Base-by-base conservation (phyloP, 2,329 filamentous ascomycete species). In the Ophiostoma piceae region DNA sequence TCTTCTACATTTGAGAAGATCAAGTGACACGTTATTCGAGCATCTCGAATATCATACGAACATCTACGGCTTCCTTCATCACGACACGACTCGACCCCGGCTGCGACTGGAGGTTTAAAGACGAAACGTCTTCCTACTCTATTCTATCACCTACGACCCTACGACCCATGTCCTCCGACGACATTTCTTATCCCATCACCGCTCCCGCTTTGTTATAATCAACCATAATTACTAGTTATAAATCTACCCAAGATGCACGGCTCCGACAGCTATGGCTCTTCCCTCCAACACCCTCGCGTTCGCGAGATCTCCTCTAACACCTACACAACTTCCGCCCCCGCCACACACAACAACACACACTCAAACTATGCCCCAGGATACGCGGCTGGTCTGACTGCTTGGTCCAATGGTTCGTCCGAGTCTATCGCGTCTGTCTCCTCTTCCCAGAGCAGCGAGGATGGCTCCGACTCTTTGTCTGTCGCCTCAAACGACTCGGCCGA, bases 401-500 rank as follows among this genome's bases (percentile, higher is more conserved):
- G 92, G 84, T 95, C 92, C 74, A 84, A 90, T 76, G 85, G 83
- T 67, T 76, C 85, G 3, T 72, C 70, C 39, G 70, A 67, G 19
- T 68, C 65, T 7, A 11, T 66, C 67, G 76, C 85, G 2, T 72
- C 70, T 12, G 68, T 60, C 19, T 64, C 71, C 7, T 68, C 70
- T 22, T 71, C 70, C 2, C 70, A 71, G 67, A 69, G 66, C 68
- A 68, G 64, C 19, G 67, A 72, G 57, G 64, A 66, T 8, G 64
- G 67, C 8, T 72, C 69, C 76, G 79, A 77, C 70, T 57, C 35
- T 6, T 57, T 66, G 14, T 71, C 71, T 66, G 51, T 67, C 8
- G 14, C 39, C n/a, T 43, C 65, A 26, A 66, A 71, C 47, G 67
- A 68, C 8, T 41, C 69, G 12, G 70, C 68, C 76, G 79, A 77